Base-by-base conservation (phyloP, 139 green algal genomes). In the Chara braunii region DNA sequence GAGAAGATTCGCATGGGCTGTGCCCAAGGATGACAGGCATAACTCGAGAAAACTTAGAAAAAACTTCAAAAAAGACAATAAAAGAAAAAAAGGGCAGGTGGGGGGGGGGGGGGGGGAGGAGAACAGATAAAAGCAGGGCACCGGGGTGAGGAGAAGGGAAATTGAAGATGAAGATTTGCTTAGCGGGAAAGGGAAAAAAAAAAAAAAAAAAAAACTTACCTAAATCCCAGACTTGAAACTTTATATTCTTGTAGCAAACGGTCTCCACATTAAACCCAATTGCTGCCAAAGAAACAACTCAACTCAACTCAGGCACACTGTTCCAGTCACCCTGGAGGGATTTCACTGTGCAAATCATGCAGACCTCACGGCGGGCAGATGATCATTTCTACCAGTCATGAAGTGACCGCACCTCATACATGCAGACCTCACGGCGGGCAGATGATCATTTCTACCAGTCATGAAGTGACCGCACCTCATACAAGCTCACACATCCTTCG, bases 261-360 rank as follows among this genome's bases (percentile, higher is more conserved):
- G 94, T 99, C 79, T 99, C 94, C 23, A 99, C 94, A 68, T 99
- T 99, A 84, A 99, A 99, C 3, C 94, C 94, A 51, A 99, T 99
- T 1, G 92, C 89, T 95, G 85, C 63, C 32, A 11, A 48, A 48
- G 18, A 48, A 18, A 48, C 18, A 48, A 26, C 18, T 26, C 18
- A 48, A 48, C 18, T 48, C n/a, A n/a, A 18, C 18, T 48, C 18
- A 48, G 40, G 18, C 18, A 48, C 18, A 26, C 18, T 26, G 18
- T 48, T 18, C 40, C 40, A 18, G 18, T 48, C 18, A 48, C 40
- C 40, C 18, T 26, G 40, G 40, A 48, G 18, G 40, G 40, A 48
- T 48, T 26, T 18, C 18, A 18, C 18, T 26, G 40, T 18, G 40
- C 18, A 18, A 26, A 26, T 48, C 18, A 48, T 48, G 18, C 18